Evolutionary conservation across 805 yeast genomes (phyloP).

Genomic region (Pichia exigua): DNA sequence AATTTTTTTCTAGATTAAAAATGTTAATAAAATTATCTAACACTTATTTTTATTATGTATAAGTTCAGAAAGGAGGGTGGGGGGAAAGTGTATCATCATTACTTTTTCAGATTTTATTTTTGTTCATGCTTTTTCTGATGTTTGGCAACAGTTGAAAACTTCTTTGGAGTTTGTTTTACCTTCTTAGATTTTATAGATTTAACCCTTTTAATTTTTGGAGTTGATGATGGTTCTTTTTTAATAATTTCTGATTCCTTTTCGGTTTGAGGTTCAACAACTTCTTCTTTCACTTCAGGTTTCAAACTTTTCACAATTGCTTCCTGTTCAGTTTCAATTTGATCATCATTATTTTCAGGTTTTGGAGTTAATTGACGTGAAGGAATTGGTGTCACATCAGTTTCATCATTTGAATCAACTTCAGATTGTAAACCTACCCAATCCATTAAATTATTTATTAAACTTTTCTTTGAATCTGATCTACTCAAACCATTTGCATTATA

Average conservation of each 20-base stretch:
- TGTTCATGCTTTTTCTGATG: background rate
- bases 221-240: background rate
- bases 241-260: background rate
- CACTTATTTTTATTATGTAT: background rate
- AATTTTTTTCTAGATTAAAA: too few relatives aligned
- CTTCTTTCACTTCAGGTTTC: background rate
- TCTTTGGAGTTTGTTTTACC: constrained; percentile 5
- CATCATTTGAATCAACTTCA: constrained; percentile 18
- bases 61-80: too few relatives aligned
- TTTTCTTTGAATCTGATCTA: constrained; percentile 17
- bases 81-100: background rate
- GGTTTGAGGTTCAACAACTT: background rate
- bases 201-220: background rate
- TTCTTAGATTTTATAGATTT: background rate
- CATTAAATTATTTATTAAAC: constrained; percentile 28
- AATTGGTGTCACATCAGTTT: background rate
- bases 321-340: background rate
- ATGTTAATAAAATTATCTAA: background rate
- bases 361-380: background rate
- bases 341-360: background rate
- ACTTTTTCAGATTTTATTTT: too few relatives aligned
- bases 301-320: background rate
- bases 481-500: constrained; percentile 48
- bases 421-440: constrained; percentile 30
- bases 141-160: background rate